These are phyloP conservation scores for Thermochaetoides thermophila DNA, from an alignment of 495 filamentous ascomycete species.

Conservation along the genomic window DNA sequence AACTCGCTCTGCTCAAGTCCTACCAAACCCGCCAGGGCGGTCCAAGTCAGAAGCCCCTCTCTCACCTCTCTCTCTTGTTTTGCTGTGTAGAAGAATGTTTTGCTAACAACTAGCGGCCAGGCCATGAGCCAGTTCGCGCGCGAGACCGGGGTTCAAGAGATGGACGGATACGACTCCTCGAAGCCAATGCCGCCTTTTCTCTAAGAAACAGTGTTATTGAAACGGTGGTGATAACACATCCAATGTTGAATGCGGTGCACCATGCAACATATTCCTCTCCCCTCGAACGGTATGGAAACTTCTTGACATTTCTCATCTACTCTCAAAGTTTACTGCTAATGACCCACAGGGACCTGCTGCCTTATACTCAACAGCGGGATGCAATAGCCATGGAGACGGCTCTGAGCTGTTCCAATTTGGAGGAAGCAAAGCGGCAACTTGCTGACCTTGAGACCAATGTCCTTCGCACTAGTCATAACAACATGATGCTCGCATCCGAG, in stretches of 20 bases:
- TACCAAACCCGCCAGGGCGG: no score
- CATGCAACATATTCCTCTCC: slow-evolving; percentile 47
- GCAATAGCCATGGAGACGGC: slow-evolving; percentile 43
- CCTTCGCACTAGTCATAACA: slow-evolving; percentile 38
- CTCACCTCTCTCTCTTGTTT: no score
- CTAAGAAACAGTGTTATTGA: slow-evolving; percentile 52
- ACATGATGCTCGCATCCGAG: slow-evolving; percentile 44
- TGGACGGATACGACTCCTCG: slow-evolving; percentile 52
- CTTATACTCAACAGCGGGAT: slow-evolving; percentile 53
- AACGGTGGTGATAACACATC: slow-evolving; percentile 52
- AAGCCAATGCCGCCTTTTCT: slow-evolving; percentile 51
- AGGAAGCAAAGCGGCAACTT: slow-evolving; percentile 31
- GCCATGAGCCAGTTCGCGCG: no score
- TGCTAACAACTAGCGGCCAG: no score
- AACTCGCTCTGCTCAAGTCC: slow-evolving; percentile 51
- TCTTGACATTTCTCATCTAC: slow-evolving; percentile 2
- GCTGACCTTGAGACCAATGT: slow-evolving; percentile 41
- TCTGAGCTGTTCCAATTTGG: slow-evolving; percentile 37
- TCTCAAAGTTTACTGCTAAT: neutral
- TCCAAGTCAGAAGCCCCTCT: no score
- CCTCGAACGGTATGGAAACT: slow-evolving; percentile 44
- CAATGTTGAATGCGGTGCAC: slow-evolving; percentile 63
- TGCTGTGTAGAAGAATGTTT: no score
- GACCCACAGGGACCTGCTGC: slow-evolving; percentile 44
- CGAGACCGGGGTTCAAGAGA: no score